phyloP scores from a whole-genome alignment of 345 rosid species.

The Turritis glabra region DNA sequence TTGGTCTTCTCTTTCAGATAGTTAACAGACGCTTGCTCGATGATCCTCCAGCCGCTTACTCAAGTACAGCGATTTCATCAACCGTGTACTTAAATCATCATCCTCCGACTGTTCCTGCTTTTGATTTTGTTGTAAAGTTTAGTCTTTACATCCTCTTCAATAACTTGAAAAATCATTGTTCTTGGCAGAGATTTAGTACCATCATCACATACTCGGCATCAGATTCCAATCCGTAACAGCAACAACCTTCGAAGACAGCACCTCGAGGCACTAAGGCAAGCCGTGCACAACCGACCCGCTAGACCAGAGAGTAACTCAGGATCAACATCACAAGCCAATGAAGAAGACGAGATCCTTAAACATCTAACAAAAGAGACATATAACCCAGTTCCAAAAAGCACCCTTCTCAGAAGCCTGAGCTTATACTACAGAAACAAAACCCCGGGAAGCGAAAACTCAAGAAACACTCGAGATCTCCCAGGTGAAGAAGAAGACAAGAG shows the following conservation, averaged over 20 bases:
- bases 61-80: constrained; percentile 15
- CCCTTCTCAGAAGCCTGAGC: constrained; percentile 46
- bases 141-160: neutral
- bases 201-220: constrained; percentile 7
- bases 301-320: constrained; percentile 23
- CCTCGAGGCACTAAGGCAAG: constrained; percentile 36
- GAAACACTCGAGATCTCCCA: neutral
- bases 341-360: constrained; percentile 44
- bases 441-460: neutral
- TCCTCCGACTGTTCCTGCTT: constrained; percentile 8
- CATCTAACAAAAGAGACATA: constrained; percentile 62
- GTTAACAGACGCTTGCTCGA: constrained; percentile 21
- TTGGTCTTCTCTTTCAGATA: constrained; percentile 23
- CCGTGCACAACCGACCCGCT: constrained; percentile 19
- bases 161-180: constrained; percentile 11
- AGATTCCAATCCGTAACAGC: constrained; percentile 24
- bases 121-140: neutral
- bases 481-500: constrained; percentile 57
- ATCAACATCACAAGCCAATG: constrained; percentile 31
- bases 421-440: constrained; percentile 55
- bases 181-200: constrained; percentile 24
- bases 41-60: constrained; percentile 9
- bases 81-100: constrained; percentile 14
- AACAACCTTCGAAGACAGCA: constrained; percentile 30
- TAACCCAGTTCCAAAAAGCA: constrained; percentile 52